Percentiles rank a stretch among this genome's conserved stretches.
phyloP scores from a whole-genome alignment of 441 rosid species.

The Pelargonium myrrhifolium region DNA sequence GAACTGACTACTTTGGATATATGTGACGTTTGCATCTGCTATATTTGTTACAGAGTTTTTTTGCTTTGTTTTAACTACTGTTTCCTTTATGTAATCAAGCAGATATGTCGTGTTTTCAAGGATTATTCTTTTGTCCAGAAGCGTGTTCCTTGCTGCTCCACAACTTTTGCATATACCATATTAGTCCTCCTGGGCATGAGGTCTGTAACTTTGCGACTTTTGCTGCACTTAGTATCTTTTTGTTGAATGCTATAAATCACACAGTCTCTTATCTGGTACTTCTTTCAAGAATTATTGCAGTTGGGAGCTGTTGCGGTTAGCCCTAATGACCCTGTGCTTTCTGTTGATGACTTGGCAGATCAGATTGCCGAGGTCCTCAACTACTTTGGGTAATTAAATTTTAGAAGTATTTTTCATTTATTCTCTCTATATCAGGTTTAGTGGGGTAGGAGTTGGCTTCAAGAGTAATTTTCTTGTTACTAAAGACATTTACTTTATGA shows the following conservation, averaged over 20 bases:
- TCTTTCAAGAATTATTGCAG: slow-evolving; percentile 74
- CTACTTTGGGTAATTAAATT: slow-evolving; percentile 60
- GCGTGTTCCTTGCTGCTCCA: slow-evolving; percentile 85
- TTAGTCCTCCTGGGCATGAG: slow-evolving; percentile 95
- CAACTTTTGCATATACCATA: slow-evolving; percentile 91
- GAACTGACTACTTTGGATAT: slow-evolving; percentile 32
- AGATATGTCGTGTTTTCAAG: slow-evolving; percentile 89
- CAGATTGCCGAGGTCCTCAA: slow-evolving; percentile 83
- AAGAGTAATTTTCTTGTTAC: background rate
- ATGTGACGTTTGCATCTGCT: slow-evolving; percentile 79
- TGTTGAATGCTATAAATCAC: background rate
- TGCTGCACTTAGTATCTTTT: background rate
- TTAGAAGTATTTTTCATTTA: background rate
- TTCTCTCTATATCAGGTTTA: background rate
- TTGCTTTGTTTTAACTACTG: slow-evolving; percentile 87
- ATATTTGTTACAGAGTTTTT: slow-evolving; percentile 77
- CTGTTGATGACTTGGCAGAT: slow-evolving; percentile 87
- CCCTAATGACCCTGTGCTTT: slow-evolving; percentile 47
- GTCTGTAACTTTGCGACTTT: slow-evolving; percentile 43
- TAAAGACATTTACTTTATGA: background rate
- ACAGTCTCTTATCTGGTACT: slow-evolving; percentile 24
- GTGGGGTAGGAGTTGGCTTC: slow-evolving; percentile 2
- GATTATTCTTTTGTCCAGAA: slow-evolving; percentile 82
- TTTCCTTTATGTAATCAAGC: slow-evolving; percentile 72
- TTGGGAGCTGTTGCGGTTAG: slow-evolving; percentile 73